Base-by-base conservation (phyloP, 1,139 yeast genomes). In the Sugiyamaella xylanicola region DNA sequence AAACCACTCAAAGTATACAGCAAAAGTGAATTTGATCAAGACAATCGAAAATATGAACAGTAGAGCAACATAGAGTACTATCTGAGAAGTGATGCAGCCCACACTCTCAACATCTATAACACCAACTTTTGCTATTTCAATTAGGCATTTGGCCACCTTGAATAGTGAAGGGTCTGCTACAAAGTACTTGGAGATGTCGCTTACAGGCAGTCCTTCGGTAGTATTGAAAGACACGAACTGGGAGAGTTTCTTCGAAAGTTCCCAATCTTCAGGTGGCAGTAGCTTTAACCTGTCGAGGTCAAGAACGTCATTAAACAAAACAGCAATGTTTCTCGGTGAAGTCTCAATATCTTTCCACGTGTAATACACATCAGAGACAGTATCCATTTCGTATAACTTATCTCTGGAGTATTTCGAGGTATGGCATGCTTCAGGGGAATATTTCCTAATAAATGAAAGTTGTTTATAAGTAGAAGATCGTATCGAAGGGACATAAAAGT, bases 1-100 rank as follows among this genome's bases (percentile, higher is more conserved):
- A 55, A 80, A 74, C 96, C 96, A 88, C 65, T 85, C 83, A 73
- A 85, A 90, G 69, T 87, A 89, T 66, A 92, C 84, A 0, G 96
- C 96, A 76, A 87, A 79, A n/a, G 84, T 59, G 65, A 90, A 89
- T 70, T 88, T 89, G 40, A 77, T 75, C 29, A 84, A 63, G 29
- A 87, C 89, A 54, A 89, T 83, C 0, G 91, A 77, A 52, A 89
- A 75, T 61, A 90, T 87, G 66, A 90, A 86, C n/a, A 84, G 80
- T 67, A 89, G 78, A 0, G 95, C 85, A 9, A 83, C 77, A 61
- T 80, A 79, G 60, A 89, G 77, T 0, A 88, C 92, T 48, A 87
- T 80, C 56, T 80, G 76, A 1, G 95, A 86, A 0, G 95, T 87
- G 68, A 89, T 82, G 72, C 96, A 90, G 11, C 96, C 97, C 60